Evolutionary conservation across 305 asterid species (phyloP).

Genomic region (Solanum hybrid): DNA sequence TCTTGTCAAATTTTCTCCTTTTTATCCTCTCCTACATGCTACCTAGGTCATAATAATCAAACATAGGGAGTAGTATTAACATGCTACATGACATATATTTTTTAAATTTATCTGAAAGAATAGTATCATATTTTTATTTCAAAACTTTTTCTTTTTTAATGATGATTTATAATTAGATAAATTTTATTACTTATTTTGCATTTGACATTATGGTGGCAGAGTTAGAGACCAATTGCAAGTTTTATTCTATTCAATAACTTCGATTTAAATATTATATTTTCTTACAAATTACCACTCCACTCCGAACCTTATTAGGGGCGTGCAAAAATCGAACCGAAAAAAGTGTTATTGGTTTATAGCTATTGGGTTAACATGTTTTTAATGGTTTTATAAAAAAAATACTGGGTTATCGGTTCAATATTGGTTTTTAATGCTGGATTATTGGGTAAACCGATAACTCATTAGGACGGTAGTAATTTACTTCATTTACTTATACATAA

Average conservation of each 20-base stretch:
- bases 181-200: not conserved
- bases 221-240: not conserved
- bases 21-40: constrained; percentile 24
- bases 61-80: not conserved
- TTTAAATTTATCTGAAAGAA: not conserved
- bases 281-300: no score
- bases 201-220: not conserved
- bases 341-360: no score
- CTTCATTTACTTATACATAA: not conserved
- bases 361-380: no score
- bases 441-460: not conserved
- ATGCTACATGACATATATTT: not conserved
- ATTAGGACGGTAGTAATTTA: no score
- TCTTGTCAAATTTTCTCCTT: constrained; percentile 38
- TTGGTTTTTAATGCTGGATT: no score
- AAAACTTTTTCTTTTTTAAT: not conserved
- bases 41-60: constrained; percentile 18
- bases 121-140: not conserved
- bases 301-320: no score
- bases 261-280: not conserved
- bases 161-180: not conserved
- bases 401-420: no score
- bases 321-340: no score
- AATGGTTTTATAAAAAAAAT: no score
- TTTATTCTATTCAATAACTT: not conserved